Evolutionary conservation across 2,329 filamentous ascomycete genomes (phyloP), one percentile per base, ranked within the genome.

Genomic region (Colletotrichum sp.): DNA sequence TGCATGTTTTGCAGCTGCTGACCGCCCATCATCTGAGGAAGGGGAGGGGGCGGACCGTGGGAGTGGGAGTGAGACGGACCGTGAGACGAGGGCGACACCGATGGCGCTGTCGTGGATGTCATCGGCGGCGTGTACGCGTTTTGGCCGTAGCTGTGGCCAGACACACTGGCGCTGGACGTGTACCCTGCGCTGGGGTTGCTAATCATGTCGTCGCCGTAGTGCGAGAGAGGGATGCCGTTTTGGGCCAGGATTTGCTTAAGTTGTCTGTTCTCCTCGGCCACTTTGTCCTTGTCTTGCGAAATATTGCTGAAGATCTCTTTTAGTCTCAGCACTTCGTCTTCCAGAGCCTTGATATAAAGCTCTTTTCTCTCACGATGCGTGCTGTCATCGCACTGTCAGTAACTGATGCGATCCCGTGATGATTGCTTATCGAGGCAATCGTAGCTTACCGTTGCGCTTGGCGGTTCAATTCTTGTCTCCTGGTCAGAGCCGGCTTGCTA

Each of bases 291-390:
- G 82, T 98, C 95, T 79, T 94, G 92, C 8, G 92, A 90, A 21
- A 93, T 90, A 67, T 91, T 92, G 81, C 92, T 93, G 81, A 93
- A 96, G n/a, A 94, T 90, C 83, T 98, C 96, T 83, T 98, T 97
- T 59, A 99, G 89, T 65, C 95, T 93, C 24, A 98, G 89, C 7
- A 99, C 94, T 85, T 99, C 96, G 81, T 96, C 93, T 85, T 99
- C 97, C 18, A 99, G 91, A 13, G 95, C 93, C 84, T 98, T 98
- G 88, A 98, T 98, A 84, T 99, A 99, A 80, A 96, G 91, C 86
- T 99, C 97, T 84, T 99, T 99, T 79, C 97, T 93, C 86, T 99
- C 97, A 72, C 97, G 95, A 85, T 99, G 97, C 21, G 97, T 99
- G 82, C 97, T 98, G 68, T n/a, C 49, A 70, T 82, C 39, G 83